A percentile compares a stretch with the other conserved stretches of the same genome.
Conservation (phyloP, 257 asterid species). For the Nicotiana obtusifolia region DNA sequence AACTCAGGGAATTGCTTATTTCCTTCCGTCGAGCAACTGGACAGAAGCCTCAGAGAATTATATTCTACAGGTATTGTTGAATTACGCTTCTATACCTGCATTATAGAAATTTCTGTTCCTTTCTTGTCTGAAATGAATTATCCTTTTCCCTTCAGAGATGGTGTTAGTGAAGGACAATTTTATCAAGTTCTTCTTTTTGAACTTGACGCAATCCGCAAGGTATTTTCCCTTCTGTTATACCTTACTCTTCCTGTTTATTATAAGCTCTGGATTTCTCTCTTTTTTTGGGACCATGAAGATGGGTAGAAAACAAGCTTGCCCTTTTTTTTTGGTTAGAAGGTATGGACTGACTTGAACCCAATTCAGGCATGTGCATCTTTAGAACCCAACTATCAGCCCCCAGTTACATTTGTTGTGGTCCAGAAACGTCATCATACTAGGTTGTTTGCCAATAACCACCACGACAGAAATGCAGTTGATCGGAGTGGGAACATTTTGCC, state of each 20-base stretch:
- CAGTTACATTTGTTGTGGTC: conserved; percentile 93
- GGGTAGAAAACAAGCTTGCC: background rate
- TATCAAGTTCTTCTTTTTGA: conserved; percentile 89
- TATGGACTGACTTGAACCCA: background rate
- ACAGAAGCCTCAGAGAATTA: conserved; percentile 78
- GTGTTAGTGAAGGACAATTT: conserved; percentile 97
- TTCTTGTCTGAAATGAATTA: background rate
- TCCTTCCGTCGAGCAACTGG: conserved; percentile 91
- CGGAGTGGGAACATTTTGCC: conserved; percentile 90
- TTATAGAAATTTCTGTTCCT: background rate
- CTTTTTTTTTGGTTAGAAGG: background rate
- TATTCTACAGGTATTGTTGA: conserved; percentile 65
- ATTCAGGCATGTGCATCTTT: conserved; percentile 87
- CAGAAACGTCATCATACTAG: conserved; percentile 97
- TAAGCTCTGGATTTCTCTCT: background rate
- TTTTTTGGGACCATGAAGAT: background rate
- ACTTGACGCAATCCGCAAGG: conserved; percentile 96
- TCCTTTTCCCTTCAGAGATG: conserved; percentile 53
- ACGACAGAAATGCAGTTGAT: conserved; percentile 56
- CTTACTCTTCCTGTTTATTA: background rate
- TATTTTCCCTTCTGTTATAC: conserved; percentile 13
- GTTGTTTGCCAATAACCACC: conserved; percentile 73
- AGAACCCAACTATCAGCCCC: conserved; percentile 90
- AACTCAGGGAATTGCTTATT: conserved; percentile 71
- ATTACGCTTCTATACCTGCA: background rate